phyloP scores from a whole-genome alignment of 1,139 yeast genomes.

The Blastobotrys ciferrii region DNA sequence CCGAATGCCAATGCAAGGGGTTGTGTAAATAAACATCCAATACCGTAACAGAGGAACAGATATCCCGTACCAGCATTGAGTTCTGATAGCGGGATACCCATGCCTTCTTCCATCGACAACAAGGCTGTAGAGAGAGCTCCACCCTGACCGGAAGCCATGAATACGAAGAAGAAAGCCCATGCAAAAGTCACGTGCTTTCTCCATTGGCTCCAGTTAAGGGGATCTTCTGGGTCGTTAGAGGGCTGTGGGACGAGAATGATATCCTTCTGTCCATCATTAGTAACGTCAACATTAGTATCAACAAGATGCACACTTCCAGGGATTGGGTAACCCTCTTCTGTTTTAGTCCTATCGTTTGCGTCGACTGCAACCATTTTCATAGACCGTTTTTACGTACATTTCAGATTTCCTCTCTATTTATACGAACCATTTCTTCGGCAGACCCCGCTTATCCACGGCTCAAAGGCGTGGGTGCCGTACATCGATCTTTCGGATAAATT shows the following conservation, averaged over 20 bases:
- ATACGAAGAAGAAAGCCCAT: slow-evolving; percentile 43
- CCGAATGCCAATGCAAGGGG: slow-evolving; percentile 55
- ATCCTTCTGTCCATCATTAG: slow-evolving; percentile 30
- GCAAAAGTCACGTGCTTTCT: slow-evolving; percentile 38
- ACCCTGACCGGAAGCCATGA: slow-evolving; percentile 46
- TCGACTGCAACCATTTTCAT: no score
- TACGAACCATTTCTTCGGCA: no score
- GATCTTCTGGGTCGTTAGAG: slow-evolving; percentile 49
- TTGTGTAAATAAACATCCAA: slow-evolving; percentile 49
- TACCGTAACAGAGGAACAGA: slow-evolving; percentile 47
- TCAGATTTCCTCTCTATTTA: no score
- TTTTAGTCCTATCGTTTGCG: no score
- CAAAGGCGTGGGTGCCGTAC: no score
- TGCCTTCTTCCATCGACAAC: slow-evolving; percentile 42
- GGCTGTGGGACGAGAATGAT: slow-evolving; percentile 48
- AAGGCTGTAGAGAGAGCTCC: slow-evolving; percentile 49
- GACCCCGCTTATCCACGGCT: no score
- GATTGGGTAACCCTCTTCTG: no score
- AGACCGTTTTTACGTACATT: no score
- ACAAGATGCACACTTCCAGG: slow-evolving; percentile 65
- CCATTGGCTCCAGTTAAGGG: slow-evolving; percentile 43
- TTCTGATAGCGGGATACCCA: slow-evolving; percentile 42
- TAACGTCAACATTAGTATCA: slow-evolving; percentile 37
- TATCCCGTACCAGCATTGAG: slow-evolving; percentile 54
- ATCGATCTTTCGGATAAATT: no score